phyloP scores from a whole-genome alignment of 2,329 filamentous ascomycete genomes.

The Arthroderma uncinatum region DNA sequence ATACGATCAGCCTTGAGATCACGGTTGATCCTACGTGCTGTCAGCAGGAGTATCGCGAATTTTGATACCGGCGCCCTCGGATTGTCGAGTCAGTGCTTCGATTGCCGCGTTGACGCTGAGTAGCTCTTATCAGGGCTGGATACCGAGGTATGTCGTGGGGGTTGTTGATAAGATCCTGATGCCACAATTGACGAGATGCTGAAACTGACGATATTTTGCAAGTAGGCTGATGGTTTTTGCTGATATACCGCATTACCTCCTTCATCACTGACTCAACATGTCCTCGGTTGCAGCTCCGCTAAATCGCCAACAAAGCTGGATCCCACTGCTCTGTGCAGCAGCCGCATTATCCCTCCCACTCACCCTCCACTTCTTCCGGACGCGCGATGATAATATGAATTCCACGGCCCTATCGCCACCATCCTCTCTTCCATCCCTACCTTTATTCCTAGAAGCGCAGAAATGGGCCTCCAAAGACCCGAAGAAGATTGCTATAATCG shows the following conservation, averaged over 20 bases:
- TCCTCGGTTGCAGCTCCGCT: not conserved
- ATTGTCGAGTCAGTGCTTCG: not conserved
- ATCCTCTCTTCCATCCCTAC: constrained; percentile 27
- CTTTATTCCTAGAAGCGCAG: constrained; percentile 31
- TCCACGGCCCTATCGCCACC: constrained; percentile 11
- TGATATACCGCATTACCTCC: not conserved
- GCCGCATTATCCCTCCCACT: constrained; percentile 3
- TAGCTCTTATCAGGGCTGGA: not conserved
- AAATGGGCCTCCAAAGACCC: constrained; percentile 25
- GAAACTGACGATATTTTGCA: not conserved
- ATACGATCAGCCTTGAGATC: not conserved
- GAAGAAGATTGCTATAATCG: constrained; percentile 30
- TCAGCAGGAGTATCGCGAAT: not conserved
- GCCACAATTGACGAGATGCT: not conserved
- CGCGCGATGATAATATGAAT: not conserved
- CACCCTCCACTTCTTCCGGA: constrained; percentile 4
- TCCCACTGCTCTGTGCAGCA: constrained; percentile 1
- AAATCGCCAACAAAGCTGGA: constrained; percentile 2
- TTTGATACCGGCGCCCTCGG: not conserved
- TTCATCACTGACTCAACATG: not conserved
- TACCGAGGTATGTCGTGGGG: not conserved
- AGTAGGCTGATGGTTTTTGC: not conserved
- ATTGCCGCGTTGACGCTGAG: not conserved
- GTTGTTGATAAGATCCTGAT: not conserved
- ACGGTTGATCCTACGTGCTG: not conserved